Evolutionary conservation across 768 basidiomycete species (phyloP).

Genomic region (Boletus insuetus): DNA sequence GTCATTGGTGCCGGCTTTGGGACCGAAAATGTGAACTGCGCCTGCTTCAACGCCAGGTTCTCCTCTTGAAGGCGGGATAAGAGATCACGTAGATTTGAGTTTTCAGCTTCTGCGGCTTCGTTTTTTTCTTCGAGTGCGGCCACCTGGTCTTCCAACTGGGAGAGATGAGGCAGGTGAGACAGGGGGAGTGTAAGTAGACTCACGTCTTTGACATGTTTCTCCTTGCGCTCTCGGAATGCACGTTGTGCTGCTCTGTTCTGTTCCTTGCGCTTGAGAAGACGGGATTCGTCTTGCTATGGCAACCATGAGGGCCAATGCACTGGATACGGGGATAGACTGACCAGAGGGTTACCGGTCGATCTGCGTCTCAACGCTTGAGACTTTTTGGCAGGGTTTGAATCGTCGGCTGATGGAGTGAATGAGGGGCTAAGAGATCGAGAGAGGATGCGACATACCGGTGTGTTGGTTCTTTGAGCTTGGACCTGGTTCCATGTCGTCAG

Average conservation of each 20-base stretch:
- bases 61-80: conserved; percentile 83
- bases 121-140: conserved; percentile 84
- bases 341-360: conserved; percentile 38
- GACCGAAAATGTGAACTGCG: conserved; percentile 80
- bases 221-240: conserved; percentile 95
- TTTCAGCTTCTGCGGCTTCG: conserved; percentile 67
- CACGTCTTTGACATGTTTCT: conserved; percentile 96
- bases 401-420: conserved; percentile 19
- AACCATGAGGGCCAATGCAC: conserved; percentile 2
- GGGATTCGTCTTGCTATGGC: conserved; percentile 58
- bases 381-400: conserved; percentile 26
- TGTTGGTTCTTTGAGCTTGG: conserved; percentile 68
- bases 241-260: conserved; percentile 97
- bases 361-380: conserved; percentile 35
- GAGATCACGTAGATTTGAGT: conserved; percentile 86
- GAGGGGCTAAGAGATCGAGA: conserved; percentile 1
- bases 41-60: conserved; percentile 77
- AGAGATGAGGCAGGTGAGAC: conserved; percentile 6
- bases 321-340: conserved; percentile 13
- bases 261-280: conserved; percentile 87
- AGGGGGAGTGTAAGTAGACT: conserved; percentile 32
- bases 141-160: conserved; percentile 87
- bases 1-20: conserved; percentile 43
- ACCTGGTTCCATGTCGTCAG: conserved; percentile 58
- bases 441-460: conserved; percentile 43